A percentile compares a stretch with the other conserved stretches of the same genome.
phyloP scores from a whole-genome alignment of 768 basidiomycete genomes.

The Gelatoporia subvermispora region DNA sequence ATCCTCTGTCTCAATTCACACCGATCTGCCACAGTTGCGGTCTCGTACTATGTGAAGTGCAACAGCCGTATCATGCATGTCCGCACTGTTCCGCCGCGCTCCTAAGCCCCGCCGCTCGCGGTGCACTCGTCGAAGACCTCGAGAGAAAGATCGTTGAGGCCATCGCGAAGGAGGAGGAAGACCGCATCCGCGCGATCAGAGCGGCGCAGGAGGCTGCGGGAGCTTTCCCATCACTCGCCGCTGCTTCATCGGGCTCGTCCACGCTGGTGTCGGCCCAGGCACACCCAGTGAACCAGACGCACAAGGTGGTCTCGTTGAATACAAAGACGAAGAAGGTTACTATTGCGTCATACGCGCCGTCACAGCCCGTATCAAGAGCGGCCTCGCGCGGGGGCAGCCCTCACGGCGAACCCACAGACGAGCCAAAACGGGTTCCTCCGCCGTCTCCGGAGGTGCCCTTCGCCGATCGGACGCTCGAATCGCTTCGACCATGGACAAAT shows the following conservation, averaged over 20 bases:
- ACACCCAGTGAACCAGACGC: slow-evolving; percentile 35
- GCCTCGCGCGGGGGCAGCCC: slow-evolving; percentile 22
- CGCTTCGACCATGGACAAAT: slow-evolving; percentile 13
- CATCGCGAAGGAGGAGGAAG: slow-evolving; percentile 43
- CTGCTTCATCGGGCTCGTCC: slow-evolving; percentile 5
- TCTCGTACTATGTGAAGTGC: slow-evolving; percentile 55
- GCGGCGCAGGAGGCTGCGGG: slow-evolving; percentile 49
- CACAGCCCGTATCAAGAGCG: slow-evolving; percentile 32
- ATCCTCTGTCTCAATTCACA: slow-evolving; percentile 51
- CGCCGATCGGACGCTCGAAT: slow-evolving; percentile 19
- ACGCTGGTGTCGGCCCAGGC: slow-evolving; percentile 12
- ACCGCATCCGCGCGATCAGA: slow-evolving; percentile 39
- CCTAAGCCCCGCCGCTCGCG: slow-evolving; percentile 28
- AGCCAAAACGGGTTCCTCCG: slow-evolving; percentile 34
- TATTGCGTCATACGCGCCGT: slow-evolving; percentile 46
- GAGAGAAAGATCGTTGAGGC: slow-evolving; percentile 40
- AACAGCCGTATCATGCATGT: slow-evolving; percentile 50
- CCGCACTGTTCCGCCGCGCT: slow-evolving; percentile 44
- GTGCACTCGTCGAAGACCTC: slow-evolving; percentile 37
- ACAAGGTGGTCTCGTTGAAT: slow-evolving; percentile 58
- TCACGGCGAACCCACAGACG: slow-evolving; percentile 28
- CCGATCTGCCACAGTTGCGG: slow-evolving; percentile 56
- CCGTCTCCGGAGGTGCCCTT: slow-evolving; percentile 35
- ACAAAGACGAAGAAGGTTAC: slow-evolving; percentile 45
- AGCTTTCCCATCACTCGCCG: slow-evolving; percentile 54